phyloP scores from a whole-genome alignment of 2,329 filamentous ascomycete species.

The Aspergillus viridinutans region DNA sequence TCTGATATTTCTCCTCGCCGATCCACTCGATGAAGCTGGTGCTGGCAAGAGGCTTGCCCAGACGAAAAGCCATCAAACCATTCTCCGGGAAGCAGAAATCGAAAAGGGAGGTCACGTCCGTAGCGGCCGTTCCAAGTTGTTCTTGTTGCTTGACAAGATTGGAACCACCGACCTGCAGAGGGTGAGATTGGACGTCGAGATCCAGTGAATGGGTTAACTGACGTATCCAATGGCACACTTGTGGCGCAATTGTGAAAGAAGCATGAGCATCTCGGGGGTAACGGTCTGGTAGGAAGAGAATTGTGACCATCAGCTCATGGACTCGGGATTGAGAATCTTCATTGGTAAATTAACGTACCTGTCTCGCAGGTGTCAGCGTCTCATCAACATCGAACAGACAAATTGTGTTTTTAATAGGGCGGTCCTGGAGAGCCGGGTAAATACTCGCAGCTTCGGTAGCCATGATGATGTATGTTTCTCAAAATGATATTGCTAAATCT shows the following conservation, averaged over 20 bases:
- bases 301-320: not conserved
- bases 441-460: slow-evolving; percentile 28
- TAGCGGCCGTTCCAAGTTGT: slow-evolving; percentile 70
- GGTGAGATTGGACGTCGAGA: slow-evolving; percentile 12
- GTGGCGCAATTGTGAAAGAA: slow-evolving; percentile 75
- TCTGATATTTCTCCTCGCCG: slow-evolving; percentile 72
- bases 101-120: slow-evolving; percentile 77
- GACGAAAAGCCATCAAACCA: slow-evolving; percentile 83
- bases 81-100: slow-evolving; percentile 99
- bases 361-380: slow-evolving; percentile 78
- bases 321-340: not conserved
- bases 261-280: slow-evolving; percentile 74
- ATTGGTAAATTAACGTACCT: slow-evolving; percentile 46
- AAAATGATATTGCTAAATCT: not conserved
- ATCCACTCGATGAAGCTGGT: slow-evolving; percentile 90
- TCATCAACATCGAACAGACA: slow-evolving; percentile 94
- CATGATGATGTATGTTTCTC: slow-evolving; percentile 15
- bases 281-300: slow-evolving; percentile 49
- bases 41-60: slow-evolving; percentile 69
- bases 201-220: slow-evolving; percentile 7
- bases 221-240: slow-evolving; percentile 33
- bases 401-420: slow-evolving; percentile 88
- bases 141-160: slow-evolving; percentile 94
- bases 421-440: slow-evolving; percentile 73
- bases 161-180: slow-evolving; percentile 67